Base-by-base conservation (phyloP, 768 basidiomycete species). In the Xerocomellus chrysenteron region DNA sequence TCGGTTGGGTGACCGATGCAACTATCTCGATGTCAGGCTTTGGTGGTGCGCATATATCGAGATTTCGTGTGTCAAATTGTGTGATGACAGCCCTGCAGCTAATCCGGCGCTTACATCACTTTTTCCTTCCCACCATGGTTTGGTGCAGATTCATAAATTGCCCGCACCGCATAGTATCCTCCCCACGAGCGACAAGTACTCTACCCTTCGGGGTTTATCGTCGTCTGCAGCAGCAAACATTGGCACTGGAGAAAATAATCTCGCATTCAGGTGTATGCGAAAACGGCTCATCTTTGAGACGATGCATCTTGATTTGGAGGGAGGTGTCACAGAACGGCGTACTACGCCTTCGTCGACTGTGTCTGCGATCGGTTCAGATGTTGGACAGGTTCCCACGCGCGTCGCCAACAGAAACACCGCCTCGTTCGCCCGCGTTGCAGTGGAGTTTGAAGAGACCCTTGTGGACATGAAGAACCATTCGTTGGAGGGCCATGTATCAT, bases 231-330 rank as follows among this genome's bases (percentile, higher is more conserved):
- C 69, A 36, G 74, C 75, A 3, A 75, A 74, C 13, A 80, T 81
- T 8, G 87, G 86, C 0, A 84, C 85, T n/a, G 90, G 94, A 9
- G 95, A 98, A 70, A 98, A 98, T 73, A 98, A 98, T 65, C 80
- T 99, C 9, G 94, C 90, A 13, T 99, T 98, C 80, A 90, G 87
- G 69, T 90, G 92, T 66, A 97, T 87, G 65, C 79, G 95, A 63
- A 93, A 90, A 68, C 77, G 93, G 48, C 79, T 98, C 54, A 75
- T 95, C 21, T 83, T 98, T 63, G 96, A 98, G 75, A 98, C 94
- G 26, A 76, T 98, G 56, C 93, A 96, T 72, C 76, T 96, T 26
- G 87, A 90, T 68, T 76, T 91, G 37, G 90, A 94, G 69, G 88
- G 93, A n/a, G 90, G 93, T 16, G 83, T 92, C 28, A 78, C 82